A percentile compares a stretch with the other conserved stretches of the same genome.
Evolutionary conservation across 2,329 filamentous ascomycete species (phyloP).

Genomic region (Nemania abortiva): DNA sequence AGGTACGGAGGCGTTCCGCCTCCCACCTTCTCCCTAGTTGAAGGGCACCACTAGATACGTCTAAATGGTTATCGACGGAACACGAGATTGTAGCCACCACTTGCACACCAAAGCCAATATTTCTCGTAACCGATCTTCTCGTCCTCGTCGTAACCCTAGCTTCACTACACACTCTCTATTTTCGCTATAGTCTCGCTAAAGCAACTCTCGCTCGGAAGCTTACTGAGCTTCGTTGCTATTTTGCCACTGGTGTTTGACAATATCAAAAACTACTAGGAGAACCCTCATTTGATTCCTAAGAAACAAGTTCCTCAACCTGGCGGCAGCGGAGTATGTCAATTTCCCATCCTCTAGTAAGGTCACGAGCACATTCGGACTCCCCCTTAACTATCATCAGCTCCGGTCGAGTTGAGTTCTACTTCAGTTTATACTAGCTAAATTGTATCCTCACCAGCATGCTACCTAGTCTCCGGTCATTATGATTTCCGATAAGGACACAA

Average conservation of each 20-base stretch:
- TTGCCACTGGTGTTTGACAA: neutral
- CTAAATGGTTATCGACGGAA: neutral
- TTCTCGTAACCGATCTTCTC: conserved; percentile 6
- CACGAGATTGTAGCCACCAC: conserved; percentile 6
- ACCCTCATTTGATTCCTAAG: neutral
- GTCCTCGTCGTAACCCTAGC: neutral
- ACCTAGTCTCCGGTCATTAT: neutral
- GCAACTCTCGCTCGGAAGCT: neutral
- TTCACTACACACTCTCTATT: conserved; percentile 10
- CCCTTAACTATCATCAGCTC: neutral
- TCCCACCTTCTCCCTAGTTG: neutral
- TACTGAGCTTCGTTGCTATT: neutral
- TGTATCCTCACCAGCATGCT: neutral
- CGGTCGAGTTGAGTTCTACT: neutral
- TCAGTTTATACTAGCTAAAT: neutral
- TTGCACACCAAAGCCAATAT: conserved; percentile 2
- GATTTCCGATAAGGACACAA: neutral
- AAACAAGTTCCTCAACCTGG: conserved; percentile 10
- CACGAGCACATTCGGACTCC: neutral
- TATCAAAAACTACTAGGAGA: neutral
- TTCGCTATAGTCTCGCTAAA: neutral
- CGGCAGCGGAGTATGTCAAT: neutral
- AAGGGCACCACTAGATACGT: neutral
- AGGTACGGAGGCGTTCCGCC: neutral
- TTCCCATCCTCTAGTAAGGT: neutral